Evolutionary conservation across 352 stramenopile species (phyloP).

Genomic region (Globisporangium abappressorium): DNA sequence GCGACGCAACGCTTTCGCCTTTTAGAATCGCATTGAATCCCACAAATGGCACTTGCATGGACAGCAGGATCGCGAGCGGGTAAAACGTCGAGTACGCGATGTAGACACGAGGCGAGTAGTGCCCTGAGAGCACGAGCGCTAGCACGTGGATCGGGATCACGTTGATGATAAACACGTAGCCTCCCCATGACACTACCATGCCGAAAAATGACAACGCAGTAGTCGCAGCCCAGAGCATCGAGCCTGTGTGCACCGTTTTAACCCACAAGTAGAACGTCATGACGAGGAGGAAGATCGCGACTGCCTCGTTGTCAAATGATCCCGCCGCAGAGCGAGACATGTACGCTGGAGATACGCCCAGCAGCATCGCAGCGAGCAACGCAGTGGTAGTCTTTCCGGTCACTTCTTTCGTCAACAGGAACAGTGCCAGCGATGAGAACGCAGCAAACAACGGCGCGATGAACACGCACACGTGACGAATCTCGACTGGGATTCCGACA

Average conservation of each 20-base stretch:
- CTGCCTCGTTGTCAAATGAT: conserved; percentile 98
- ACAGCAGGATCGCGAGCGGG: conserved; percentile 91
- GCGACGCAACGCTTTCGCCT: conserved; percentile 66
- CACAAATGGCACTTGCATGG: conserved; percentile 98
- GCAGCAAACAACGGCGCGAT: conserved; percentile 87
- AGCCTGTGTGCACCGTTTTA: conserved; percentile 67
- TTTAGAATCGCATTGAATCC: conserved; percentile 94
- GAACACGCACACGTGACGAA: conserved; percentile 90
- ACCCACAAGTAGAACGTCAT: conserved; percentile 98
- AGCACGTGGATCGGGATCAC: conserved; percentile 96
- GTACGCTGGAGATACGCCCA: conserved; percentile 96
- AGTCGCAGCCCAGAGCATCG: conserved; percentile 63
- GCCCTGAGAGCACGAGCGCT: conserved; percentile 86
- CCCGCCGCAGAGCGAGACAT: conserved; percentile 96
- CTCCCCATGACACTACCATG: conserved; percentile 96
- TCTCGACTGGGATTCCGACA: conserved; percentile 60
- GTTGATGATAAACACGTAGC: conserved; percentile 99
- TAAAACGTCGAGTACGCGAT: conserved; percentile 99
- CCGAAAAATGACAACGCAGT: conserved; percentile 94
- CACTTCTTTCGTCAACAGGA: conserved; percentile 84
- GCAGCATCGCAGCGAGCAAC: conserved; percentile 89
- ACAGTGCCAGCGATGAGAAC: conserved; percentile 81
- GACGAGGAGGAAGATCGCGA: conserved; percentile 97
- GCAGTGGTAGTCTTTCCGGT: conserved; percentile 63
- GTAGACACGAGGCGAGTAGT: conserved; percentile 93